phyloP scores from a whole-genome alignment of 192 early-diverging fungal species.

The Backusella circina region DNA sequence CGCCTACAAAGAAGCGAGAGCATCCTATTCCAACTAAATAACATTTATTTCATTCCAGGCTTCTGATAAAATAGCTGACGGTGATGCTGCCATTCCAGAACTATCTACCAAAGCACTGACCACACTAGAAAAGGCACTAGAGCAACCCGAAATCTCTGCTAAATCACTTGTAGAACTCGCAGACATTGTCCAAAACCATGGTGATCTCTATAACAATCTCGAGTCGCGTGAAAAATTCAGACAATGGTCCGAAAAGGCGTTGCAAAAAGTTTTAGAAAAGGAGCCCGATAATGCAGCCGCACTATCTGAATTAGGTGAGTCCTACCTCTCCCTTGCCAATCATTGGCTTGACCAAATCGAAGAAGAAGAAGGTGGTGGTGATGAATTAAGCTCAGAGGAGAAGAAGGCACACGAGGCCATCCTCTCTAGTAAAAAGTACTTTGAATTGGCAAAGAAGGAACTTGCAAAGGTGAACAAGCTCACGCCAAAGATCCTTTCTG shows the following conservation, averaged over 20 bases:
- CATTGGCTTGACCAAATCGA: constrained; percentile 28
- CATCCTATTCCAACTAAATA: no score
- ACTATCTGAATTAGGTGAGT: constrained; percentile 20
- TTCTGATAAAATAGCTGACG: background rate
- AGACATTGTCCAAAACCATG: constrained; percentile 19
- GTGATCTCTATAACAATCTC: constrained; percentile 16
- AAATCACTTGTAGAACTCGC: constrained; percentile 11
- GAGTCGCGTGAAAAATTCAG: constrained; percentile 9
- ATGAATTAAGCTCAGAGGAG: constrained; percentile 14
- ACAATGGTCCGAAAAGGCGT: constrained; percentile 13
- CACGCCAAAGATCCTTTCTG: constrained; percentile 14
- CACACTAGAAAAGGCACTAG: background rate
- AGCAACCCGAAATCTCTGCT: background rate
- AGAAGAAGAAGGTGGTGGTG: constrained; percentile 2
- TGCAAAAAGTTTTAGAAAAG: constrained; percentile 1
- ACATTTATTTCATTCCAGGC: background rate
- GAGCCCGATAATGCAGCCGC: constrained; percentile 10
- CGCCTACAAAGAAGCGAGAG: no score
- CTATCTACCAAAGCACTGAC: constrained; percentile 1
- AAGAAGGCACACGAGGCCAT: constrained; percentile 24
- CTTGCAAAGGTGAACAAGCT: constrained; percentile 1
- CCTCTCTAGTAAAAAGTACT: constrained; percentile 13
- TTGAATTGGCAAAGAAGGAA: background rate
- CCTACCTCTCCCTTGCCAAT: constrained; percentile 24
- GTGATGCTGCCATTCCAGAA: constrained; percentile 2